Evolutionary conservation across 169 alveolate species (phyloP).

Genomic region (Plasmodium ovale): DNA sequence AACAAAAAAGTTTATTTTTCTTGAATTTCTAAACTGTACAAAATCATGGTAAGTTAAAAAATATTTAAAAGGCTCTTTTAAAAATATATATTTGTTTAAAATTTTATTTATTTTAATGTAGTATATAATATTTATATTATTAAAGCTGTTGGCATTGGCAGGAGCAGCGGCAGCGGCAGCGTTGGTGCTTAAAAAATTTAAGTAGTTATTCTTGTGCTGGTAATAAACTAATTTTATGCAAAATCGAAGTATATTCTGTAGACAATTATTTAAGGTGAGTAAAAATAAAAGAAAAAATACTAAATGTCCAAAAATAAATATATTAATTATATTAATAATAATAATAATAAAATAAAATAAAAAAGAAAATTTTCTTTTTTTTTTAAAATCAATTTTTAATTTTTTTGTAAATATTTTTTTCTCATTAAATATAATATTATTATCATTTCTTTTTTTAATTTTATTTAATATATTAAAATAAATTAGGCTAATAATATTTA

Average conservation of each 20-base stretch:
- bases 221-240: conserved; percentile 39
- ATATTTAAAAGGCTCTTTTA: conserved; percentile 50
- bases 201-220: conserved; percentile 11
- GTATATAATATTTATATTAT: conserved; percentile 35
- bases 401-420: conserved; percentile 42
- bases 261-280: conserved; percentile 17
- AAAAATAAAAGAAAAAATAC: conserved; percentile 27
- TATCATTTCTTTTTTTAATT: conserved; percentile 16
- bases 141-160: conserved; percentile 20
- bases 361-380: conserved; percentile 39
- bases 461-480: conserved; percentile 37
- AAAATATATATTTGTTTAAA: conserved; percentile 18
- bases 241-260: conserved; percentile 4
- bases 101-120: conserved; percentile 48
- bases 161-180: too few relatives aligned
- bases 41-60: conserved; percentile 50
- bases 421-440: conserved; percentile 30
- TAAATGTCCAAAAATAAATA: conserved; percentile 48
- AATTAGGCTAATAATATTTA: conserved; percentile 10
- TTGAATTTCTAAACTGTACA: neutral
- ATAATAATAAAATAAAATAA: conserved; percentile 20
- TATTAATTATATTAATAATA: conserved; percentile 22
- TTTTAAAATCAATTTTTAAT: conserved; percentile 18
- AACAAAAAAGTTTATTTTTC: conserved; percentile 46
- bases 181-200: conserved; percentile 31